Base-by-base conservation (phyloP, 192 early-diverging fungal genomes). In the Linnemannia zychae region DNA sequence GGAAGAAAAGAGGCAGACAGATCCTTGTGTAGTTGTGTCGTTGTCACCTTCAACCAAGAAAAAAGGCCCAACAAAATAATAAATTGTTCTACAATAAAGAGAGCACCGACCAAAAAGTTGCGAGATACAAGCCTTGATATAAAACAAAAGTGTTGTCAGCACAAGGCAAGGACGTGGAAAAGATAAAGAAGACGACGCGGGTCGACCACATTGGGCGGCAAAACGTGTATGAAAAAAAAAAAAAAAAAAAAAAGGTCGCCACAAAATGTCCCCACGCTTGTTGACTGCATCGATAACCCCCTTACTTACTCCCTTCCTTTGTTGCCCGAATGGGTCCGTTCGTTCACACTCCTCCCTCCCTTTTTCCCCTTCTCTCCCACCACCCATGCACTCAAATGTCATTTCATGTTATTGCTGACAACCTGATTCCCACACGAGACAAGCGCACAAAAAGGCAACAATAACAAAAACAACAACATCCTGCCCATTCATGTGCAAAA, bases 21-120 rank as follows among this genome's bases (percentile, higher is more conserved):
- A 16, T 3, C 12, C 24, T 46, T 28, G 6, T 28, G 20, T 7
- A 52, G 68, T 47, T 22, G 72, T 24, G 50, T 36, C 18, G 18
- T 31, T 11, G 49, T 63, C 12, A 24, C 24, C 57, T 31, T 24
- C 3, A 15, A 63, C 15, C 20, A 57, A 57, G 15, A 2, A 15
- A 63, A 22, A 63, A 63, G 57, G 78, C 78, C 78, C 78, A 79
- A 79, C 78, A 79, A 79, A 79, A 73, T 33, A 33, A 67, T 24
- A 48, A 31, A 53, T 15, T 22, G 36, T 37, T 70, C 20, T 28
- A 38, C 28, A 68, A 22, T 38, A 73, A 52, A 33, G 47, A 77
- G 38, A 71, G 44, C 33, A 68, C 38, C 36, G 22, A 46, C n/a
- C 52, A 57, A 63, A 28, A 57, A 28, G 7, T 3, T 49, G 22